Evolutionary conservation across 2,329 filamentous ascomycete genomes (phyloP).

Genomic region (Venturia aucupariae): DNA sequence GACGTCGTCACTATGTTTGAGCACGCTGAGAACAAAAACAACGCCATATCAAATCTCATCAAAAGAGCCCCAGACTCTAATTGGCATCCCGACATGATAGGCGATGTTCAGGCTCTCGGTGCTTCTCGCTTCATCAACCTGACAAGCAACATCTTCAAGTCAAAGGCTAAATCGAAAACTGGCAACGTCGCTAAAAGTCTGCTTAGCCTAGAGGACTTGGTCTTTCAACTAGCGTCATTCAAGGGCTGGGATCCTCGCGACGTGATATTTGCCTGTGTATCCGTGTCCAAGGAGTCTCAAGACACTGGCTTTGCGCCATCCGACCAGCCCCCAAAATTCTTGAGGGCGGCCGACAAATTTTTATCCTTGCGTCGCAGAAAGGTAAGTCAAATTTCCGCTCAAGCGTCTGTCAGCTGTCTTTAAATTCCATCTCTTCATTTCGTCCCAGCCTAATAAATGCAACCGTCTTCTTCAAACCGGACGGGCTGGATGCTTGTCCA

Average conservation of each 20-base stretch:
- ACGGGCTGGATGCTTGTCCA: no score
- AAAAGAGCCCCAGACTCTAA: background rate
- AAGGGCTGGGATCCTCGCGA: background rate
- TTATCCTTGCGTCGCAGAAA: background rate
- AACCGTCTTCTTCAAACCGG: no score
- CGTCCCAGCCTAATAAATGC: no score
- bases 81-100: background rate
- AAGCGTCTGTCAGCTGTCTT: no score
- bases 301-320: background rate
- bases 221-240: background rate
- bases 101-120: background rate
- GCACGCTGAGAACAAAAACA: background rate
- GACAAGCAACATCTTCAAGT: conserved; percentile 4
- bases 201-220: conserved; percentile 1
- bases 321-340: background rate
- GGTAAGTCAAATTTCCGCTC: background rate
- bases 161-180: background rate
- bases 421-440: no score
- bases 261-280: conserved; percentile 1
- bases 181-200: background rate
- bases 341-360: background rate
- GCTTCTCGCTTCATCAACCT: conserved; percentile 7
- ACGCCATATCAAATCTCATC: background rate
- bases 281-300: background rate
- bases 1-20: conserved; percentile 31